Percentiles rank a stretch among this genome's conserved stretches.
These are phyloP conservation scores for Dendrobium catenatum DNA, from an alignment of 106 monocot genomes.

Conservation along the genomic window DNA sequence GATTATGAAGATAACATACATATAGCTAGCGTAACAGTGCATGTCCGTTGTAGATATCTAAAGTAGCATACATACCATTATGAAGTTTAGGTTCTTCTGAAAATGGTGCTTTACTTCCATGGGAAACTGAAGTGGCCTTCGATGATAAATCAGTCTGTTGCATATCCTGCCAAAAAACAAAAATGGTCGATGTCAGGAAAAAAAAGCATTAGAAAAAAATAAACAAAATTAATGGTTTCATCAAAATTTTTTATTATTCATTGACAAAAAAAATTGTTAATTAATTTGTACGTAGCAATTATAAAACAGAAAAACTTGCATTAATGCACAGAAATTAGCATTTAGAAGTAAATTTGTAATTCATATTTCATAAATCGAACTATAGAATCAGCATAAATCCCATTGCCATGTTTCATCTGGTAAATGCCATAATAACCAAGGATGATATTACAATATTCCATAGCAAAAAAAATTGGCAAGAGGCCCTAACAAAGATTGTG, in stretches of 20 bases:
- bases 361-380: too few species aligned
- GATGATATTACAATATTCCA: not conserved
- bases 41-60: not conserved
- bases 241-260: not conserved
- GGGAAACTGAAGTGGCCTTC: conserved; percentile 3
- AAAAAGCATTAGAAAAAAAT: not conserved
- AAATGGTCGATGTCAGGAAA: not conserved
- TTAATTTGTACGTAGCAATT: not conserved
- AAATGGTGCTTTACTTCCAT: not conserved
- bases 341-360: too few species aligned
- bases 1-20: not conserved
- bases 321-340: too few species aligned
- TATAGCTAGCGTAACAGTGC: not conserved
- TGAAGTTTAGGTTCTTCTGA: conserved; percentile 17
- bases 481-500: too few species aligned
- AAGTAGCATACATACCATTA: conserved; percentile 23
- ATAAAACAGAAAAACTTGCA: too few species aligned
- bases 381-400: not conserved
- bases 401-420: not conserved
- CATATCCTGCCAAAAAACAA: conserved; percentile 12
- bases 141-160: conserved; percentile 6
- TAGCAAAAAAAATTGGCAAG: not conserved
- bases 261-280: not conserved
- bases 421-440: not conserved
- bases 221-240: not conserved